Percentiles rank a stretch among this genome's conserved stretches.
These are phyloP conservation scores for Epichloe hybrida DNA, from an alignment of 2,329 filamentous ascomycete species.

Conservation along the genomic window DNA sequence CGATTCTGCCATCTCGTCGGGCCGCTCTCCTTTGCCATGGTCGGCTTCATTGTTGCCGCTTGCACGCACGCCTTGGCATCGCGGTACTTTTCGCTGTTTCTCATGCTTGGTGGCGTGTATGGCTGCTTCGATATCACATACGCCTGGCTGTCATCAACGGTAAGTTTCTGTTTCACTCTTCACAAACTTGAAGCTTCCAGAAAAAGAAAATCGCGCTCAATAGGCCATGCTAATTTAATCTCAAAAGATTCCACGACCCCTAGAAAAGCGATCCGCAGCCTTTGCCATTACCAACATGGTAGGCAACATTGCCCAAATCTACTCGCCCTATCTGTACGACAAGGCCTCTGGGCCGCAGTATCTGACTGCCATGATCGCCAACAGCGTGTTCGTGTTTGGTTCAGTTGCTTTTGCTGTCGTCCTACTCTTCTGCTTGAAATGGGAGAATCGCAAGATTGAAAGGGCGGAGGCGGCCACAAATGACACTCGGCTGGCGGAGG, in stretches of 20 bases:
- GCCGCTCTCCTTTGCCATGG: conserved; percentile 47
- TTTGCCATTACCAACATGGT: conserved; percentile 6
- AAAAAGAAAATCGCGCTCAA: neutral
- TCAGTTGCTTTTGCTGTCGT: neutral
- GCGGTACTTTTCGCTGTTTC: conserved; percentile 3
- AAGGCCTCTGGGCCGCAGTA: conserved; percentile 3
- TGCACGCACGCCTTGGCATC: conserved; percentile 28
- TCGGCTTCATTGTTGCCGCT: conserved; percentile 54
- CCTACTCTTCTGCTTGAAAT: conserved; percentile 3
- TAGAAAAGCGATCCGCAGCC: conserved; percentile 4
- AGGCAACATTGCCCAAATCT: conserved; percentile 4
- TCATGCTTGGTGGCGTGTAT: conserved; percentile 6
- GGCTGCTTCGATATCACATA: conserved; percentile 3
- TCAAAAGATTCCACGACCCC: conserved; percentile 1
- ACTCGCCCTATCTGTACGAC: conserved; percentile 4
- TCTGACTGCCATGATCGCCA: conserved; percentile 5
- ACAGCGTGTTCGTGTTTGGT: neutral
- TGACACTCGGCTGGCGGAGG: neutral
- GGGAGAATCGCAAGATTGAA: conserved; percentile 2
- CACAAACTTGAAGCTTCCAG: no score
- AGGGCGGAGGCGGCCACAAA: neutral
- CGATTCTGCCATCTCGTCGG: conserved; percentile 53
- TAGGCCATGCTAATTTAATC: neutral
- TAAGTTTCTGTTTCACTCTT: neutral
- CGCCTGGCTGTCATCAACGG: conserved; percentile 6